Evolutionary conservation across 805 yeast genomes (phyloP).

Genomic region (Cyberlindnera veronae): DNA sequence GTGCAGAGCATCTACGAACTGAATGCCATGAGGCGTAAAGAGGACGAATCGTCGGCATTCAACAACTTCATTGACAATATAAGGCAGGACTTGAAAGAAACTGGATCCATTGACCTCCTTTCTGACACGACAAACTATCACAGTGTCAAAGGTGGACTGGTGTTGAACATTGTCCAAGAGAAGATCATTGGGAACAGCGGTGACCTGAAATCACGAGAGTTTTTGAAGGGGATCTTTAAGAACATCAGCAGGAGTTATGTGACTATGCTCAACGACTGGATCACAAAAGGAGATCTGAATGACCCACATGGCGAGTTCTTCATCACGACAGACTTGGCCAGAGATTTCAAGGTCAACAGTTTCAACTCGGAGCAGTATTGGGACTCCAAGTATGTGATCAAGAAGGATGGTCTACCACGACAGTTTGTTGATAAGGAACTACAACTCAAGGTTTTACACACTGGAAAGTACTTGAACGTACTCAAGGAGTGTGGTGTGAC

Average conservation of each 20-base stretch:
- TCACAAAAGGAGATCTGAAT: slow-evolving; percentile 63
- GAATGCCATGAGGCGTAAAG: slow-evolving; percentile 37
- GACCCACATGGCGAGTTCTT: slow-evolving; percentile 85
- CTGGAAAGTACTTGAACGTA: slow-evolving; percentile 84
- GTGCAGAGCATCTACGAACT: slow-evolving; percentile 46
- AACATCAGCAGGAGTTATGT: slow-evolving; percentile 62
- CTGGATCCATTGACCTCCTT: slow-evolving; percentile 46
- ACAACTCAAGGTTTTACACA: slow-evolving; percentile 63
- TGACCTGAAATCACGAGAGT: slow-evolving; percentile 50
- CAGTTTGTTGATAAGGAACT: slow-evolving; percentile 53
- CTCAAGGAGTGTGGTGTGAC: slow-evolving; percentile 55
- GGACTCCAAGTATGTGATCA: slow-evolving; percentile 70
- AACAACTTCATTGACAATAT: slow-evolving; percentile 41
- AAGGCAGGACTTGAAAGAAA: slow-evolving; percentile 33
- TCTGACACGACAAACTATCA: slow-evolving; percentile 51
- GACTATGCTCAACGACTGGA: slow-evolving; percentile 73
- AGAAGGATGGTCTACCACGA: slow-evolving; percentile 70
- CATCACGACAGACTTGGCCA: slow-evolving; percentile 39
- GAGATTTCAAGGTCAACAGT: slow-evolving; percentile 25
- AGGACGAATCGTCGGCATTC: slow-evolving; percentile 33
- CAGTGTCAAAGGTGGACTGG: slow-evolving; percentile 74
- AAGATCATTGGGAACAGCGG: slow-evolving; percentile 60
- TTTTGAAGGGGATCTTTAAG: slow-evolving; percentile 51
- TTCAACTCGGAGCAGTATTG: slow-evolving; percentile 58
- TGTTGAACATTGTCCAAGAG: slow-evolving; percentile 58